Evolutionary conservation across 2,329 filamentous ascomycete genomes (phyloP).

Genomic region (Aureobasidium leucospermi): DNA sequence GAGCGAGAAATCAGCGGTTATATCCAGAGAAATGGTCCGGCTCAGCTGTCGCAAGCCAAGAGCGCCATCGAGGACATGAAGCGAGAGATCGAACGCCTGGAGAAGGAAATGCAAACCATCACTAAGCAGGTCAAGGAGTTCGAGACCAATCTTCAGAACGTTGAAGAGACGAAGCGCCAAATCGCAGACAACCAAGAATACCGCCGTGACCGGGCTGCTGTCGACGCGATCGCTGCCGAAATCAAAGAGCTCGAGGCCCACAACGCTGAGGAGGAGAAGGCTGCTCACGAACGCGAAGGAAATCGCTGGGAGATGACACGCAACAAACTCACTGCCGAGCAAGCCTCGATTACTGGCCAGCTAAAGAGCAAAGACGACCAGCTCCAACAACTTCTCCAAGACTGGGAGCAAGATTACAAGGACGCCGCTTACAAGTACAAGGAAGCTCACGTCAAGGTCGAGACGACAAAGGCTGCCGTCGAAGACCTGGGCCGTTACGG

Average conservation of each 20-base stretch:
- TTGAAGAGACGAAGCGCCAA: constrained; percentile 74
- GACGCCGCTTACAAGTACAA: constrained; percentile 74
- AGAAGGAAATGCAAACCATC: constrained; percentile 60
- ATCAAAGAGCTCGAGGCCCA: constrained; percentile 69
- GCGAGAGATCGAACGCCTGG: constrained; percentile 55
- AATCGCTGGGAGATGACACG: constrained; percentile 58
- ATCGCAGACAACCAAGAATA: constrained; percentile 86
- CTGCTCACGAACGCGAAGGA: constrained; percentile 64
- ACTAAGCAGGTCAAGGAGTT: constrained; percentile 68
- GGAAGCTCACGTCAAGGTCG: constrained; percentile 80
- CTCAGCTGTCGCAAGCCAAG: constrained; percentile 62
- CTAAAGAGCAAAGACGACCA: constrained; percentile 82
- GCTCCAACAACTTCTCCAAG: constrained; percentile 60
- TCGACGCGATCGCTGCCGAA: constrained; percentile 60
- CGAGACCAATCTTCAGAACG: constrained; percentile 68
- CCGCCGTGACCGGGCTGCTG: constrained; percentile 62
- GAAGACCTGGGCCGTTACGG: constrained; percentile 81
- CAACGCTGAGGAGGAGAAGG: constrained; percentile 76
- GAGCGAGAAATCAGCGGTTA: constrained; percentile 76
- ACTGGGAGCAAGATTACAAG: constrained; percentile 83
- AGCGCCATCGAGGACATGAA: constrained; percentile 55
- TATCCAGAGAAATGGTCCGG: constrained; percentile 64
- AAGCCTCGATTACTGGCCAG: constrained; percentile 65
- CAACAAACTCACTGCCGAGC: constrained; percentile 63
- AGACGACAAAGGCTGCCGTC: constrained; percentile 85